phyloP scores from a whole-genome alignment of 1,284 basidiomycete genomes.

The Pseudozyma tsukubaensis region DNA sequence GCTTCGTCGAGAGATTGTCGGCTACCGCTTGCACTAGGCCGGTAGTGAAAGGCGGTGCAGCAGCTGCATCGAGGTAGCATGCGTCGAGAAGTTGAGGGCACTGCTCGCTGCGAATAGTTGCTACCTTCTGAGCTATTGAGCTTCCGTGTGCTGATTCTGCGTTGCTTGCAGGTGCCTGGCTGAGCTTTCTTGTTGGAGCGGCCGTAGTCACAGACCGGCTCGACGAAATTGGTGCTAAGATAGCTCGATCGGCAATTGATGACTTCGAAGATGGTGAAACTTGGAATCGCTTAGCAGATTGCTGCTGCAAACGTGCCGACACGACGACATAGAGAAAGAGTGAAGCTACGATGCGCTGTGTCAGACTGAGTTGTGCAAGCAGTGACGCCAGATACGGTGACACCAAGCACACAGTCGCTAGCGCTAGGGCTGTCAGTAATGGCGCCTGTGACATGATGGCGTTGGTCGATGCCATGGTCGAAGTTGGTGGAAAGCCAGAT shows the following conservation, averaged over 20 bases:
- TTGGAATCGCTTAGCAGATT: conserved; percentile 20
- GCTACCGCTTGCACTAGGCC: conserved; percentile 46
- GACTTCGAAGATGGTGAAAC: neutral
- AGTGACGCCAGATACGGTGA: conserved; percentile 13
- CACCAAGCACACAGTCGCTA: conserved; percentile 4
- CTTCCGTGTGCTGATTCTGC: neutral
- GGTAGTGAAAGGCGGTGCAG: conserved; percentile 62
- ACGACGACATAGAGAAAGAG: conserved; percentile 11
- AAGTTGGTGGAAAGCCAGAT: neutral
- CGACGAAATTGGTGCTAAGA: too few species aligned
- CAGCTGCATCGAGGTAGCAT: conserved; percentile 66
- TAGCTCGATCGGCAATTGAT: too few species aligned
- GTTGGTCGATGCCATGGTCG: neutral
- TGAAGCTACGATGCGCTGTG: conserved; percentile 3
- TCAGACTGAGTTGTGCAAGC: conserved; percentile 11
- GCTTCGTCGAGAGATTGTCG: conserved; percentile 38
- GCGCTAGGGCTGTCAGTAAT: neutral
- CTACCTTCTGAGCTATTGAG: conserved; percentile 13
- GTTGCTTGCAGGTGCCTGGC: neutral
- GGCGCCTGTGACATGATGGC: conserved; percentile 1
- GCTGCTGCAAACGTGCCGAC: conserved; percentile 22
- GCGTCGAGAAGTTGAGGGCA: conserved; percentile 41
- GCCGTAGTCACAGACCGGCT: too few species aligned
- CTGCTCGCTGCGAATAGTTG: conserved; percentile 17
- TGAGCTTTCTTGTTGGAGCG: neutral